These are phyloP conservation scores for Fusarium pilosicola DNA, from an alignment of 2,329 filamentous ascomycete species.

Conservation along the genomic window DNA sequence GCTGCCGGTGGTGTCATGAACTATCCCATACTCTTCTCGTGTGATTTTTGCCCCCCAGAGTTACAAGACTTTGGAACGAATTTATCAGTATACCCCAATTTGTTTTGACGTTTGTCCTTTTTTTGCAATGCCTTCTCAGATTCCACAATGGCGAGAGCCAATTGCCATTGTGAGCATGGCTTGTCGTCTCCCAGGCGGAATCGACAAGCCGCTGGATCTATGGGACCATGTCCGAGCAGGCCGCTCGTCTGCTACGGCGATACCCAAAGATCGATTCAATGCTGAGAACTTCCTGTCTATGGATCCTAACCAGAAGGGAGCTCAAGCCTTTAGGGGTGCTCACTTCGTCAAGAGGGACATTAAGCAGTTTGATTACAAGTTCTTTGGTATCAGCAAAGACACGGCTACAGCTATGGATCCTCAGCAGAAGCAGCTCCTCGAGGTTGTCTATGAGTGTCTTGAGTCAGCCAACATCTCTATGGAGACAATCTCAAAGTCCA, in stretches of 20 bases:
- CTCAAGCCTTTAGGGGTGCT: constrained; percentile 37
- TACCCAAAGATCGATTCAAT: constrained; percentile 40
- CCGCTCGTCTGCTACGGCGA: constrained; percentile 34
- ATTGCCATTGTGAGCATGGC: constrained; percentile 41
- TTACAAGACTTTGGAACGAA: not conserved
- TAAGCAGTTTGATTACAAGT: constrained; percentile 42
- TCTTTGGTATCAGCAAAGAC: constrained; percentile 42
- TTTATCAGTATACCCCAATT: not conserved
- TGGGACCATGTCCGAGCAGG: constrained; percentile 40
- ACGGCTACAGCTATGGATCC: constrained; percentile 42
- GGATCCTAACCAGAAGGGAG: constrained; percentile 39
- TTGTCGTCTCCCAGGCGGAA: constrained; percentile 40
- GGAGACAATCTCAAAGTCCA: constrained; percentile 36
- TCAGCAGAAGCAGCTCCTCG: constrained; percentile 39
- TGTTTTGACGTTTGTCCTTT: constrained; percentile 9
- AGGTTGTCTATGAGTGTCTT: constrained; percentile 40
- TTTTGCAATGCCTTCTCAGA: constrained; percentile 30
- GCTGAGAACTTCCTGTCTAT: constrained; percentile 40
- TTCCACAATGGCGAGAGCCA: constrained; percentile 39
- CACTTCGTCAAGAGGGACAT: constrained; percentile 40
- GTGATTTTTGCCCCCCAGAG: not conserved
- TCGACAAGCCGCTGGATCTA: constrained; percentile 38
- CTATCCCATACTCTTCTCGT: not conserved
- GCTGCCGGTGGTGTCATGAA: not conserved
- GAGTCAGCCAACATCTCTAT: constrained; percentile 40